Evolutionary conservation across 176 grass and related monocot species (phyloP).

Genomic region (Carex cristatella): DNA sequence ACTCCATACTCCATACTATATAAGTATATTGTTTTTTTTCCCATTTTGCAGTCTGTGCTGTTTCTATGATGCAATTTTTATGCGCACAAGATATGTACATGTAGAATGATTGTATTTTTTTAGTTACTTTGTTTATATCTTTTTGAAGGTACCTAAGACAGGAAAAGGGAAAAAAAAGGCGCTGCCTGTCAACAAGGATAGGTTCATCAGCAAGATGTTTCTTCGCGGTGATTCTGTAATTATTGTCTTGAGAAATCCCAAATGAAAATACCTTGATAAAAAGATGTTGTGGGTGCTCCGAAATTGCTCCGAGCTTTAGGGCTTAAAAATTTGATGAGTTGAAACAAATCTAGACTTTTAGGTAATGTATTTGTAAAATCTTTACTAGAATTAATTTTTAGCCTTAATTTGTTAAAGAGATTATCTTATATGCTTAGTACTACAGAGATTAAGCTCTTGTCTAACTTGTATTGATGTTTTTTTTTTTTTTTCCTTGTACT

Average conservation of each 20-base stretch:
- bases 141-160: conserved; percentile 64
- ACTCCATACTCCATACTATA: no score
- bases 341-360: not conserved
- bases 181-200: conserved; percentile 88
- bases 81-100: not conserved
- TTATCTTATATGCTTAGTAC: not conserved
- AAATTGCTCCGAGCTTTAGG: not conserved
- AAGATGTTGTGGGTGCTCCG: not conserved
- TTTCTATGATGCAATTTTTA: not conserved
- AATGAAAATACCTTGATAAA: conserved; percentile 22
- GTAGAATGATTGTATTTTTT: not conserved
- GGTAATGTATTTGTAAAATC: conserved; percentile 7
- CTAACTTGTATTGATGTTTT: not conserved
- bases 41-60: not conserved
- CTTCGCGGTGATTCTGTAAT: conserved; percentile 91
- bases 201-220: conserved; percentile 99
- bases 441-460: not conserved
- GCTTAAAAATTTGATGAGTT: not conserved
- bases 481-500: not conserved
- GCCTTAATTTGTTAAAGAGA: not conserved
- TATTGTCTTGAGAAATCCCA: conserved; percentile 85
- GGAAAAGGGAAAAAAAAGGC: conserved; percentile 99
- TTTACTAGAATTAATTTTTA: conserved; percentile 4
- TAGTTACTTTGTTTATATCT: conserved; percentile 16
- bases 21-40: not conserved